These are phyloP conservation scores for Nectriaceae sp. DNA, from an alignment of 2,329 filamentous ascomycete species.

Conservation along the genomic window DNA sequence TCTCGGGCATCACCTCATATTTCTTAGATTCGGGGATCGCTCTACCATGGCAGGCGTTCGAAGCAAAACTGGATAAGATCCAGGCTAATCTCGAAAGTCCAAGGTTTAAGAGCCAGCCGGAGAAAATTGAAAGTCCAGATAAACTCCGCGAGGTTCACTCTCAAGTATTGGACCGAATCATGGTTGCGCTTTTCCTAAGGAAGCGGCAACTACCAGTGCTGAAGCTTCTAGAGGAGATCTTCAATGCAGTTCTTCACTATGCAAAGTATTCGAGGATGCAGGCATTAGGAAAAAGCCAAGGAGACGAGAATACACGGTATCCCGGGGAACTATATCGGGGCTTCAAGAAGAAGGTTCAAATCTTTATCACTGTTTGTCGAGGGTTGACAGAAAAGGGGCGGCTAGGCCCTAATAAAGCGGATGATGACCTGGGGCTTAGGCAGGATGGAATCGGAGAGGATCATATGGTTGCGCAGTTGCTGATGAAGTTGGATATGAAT, in stretches of 20 bases:
- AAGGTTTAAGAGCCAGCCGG: slow-evolving; percentile 36
- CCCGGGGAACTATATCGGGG: slow-evolving; percentile 56
- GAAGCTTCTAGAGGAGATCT: slow-evolving; percentile 75
- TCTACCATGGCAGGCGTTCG: slow-evolving; percentile 72
- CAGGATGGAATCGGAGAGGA: slow-evolving; percentile 43
- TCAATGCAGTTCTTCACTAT: slow-evolving; percentile 71
- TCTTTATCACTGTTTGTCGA: slow-evolving; percentile 74
- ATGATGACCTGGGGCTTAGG: slow-evolving; percentile 35
- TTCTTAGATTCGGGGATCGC: slow-evolving; percentile 79
- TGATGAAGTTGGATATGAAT: slow-evolving; percentile 71
- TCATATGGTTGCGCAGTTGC: slow-evolving; percentile 67
- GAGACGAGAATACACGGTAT: slow-evolving; percentile 16
- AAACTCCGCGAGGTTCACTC: slow-evolving; percentile 71
- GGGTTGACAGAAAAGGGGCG: slow-evolving; percentile 66
- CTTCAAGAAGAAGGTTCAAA: slow-evolving; percentile 71
- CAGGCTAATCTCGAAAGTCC: slow-evolving; percentile 56
- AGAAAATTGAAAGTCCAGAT: slow-evolving; percentile 56
- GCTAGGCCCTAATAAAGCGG: slow-evolving; percentile 32
- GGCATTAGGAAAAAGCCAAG: slow-evolving; percentile 33
- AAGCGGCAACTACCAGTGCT: slow-evolving; percentile 75
- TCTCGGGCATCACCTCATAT: slow-evolving; percentile 72
- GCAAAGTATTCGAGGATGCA: slow-evolving; percentile 52
- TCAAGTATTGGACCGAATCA: slow-evolving; percentile 71
- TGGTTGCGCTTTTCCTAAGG: slow-evolving; percentile 71
- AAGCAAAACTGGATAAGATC: slow-evolving; percentile 63